These are phyloP conservation scores for Fusarium sambucinum DNA, from an alignment of 2,329 filamentous ascomycete species.

Conservation along the genomic window DNA sequence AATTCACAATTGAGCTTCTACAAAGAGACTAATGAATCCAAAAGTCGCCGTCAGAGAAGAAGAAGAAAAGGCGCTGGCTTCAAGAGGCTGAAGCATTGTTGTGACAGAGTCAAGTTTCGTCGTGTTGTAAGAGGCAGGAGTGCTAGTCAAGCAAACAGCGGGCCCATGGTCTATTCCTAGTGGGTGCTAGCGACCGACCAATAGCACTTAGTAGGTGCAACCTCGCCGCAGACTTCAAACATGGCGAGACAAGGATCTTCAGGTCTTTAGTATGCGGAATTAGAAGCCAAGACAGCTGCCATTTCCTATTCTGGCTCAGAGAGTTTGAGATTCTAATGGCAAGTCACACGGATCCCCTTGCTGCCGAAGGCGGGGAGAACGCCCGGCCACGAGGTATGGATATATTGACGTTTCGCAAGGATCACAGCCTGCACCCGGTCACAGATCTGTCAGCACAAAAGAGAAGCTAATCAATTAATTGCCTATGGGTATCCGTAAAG, in stretches of 20 bases:
- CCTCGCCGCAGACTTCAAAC: slow-evolving; percentile 38
- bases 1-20: slow-evolving; percentile 11
- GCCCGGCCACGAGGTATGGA: slow-evolving; percentile 29
- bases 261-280: slow-evolving; percentile 3
- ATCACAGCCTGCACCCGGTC: slow-evolving; percentile 27
- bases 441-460: slow-evolving; percentile 29
- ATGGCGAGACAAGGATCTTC: slow-evolving; percentile 33
- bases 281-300: slow-evolving; percentile 10
- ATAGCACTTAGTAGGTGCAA: slow-evolving; percentile 8
- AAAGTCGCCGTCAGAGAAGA: background rate
- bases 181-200: slow-evolving; percentile 18
- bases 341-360: slow-evolving; percentile 34
- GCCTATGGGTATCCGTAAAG: background rate
- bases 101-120: slow-evolving; percentile 62
- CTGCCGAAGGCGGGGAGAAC: slow-evolving; percentile 33
- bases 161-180: slow-evolving; percentile 27
- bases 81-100: slow-evolving; percentile 59
- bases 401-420: slow-evolving; percentile 25
- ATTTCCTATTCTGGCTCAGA: slow-evolving; percentile 23
- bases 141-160: slow-evolving; percentile 27
- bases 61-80: slow-evolving; percentile 7
- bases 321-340: slow-evolving; percentile 40
- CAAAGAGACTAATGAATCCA: slow-evolving; percentile 4
- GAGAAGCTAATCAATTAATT: background rate
- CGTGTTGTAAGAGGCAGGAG: slow-evolving; percentile 44